A percentile compares a stretch with the other conserved stretches of the same genome.
These are phyloP conservation scores for Tympanopsis confertula DNA, from an alignment of 2,329 filamentous ascomycete genomes.

Conservation along the genomic window DNA sequence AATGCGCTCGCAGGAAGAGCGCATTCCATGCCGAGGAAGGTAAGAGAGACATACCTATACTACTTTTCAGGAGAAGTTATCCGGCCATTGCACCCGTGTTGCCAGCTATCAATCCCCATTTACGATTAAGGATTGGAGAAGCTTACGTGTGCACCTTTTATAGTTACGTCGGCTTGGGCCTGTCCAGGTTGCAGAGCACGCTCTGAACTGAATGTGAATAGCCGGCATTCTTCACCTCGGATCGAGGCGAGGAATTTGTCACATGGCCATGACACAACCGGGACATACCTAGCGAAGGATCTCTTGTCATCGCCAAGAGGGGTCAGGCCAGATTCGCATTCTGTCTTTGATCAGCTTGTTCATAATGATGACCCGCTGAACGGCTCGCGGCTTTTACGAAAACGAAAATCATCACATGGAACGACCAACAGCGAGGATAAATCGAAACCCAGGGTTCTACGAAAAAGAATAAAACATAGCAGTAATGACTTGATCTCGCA, in stretches of 20 bases:
- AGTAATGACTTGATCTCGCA: slow-evolving; percentile 26
- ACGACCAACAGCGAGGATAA: slow-evolving; percentile 47
- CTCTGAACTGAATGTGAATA: no score
- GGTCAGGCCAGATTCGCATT: no score
- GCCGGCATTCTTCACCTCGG: no score
- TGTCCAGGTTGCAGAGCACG: slow-evolving; percentile 40
- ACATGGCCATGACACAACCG: no score
- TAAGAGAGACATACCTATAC: slow-evolving; percentile 26
- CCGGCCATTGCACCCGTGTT: slow-evolving; percentile 2
- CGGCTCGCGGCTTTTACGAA: slow-evolving; percentile 66
- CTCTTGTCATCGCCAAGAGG: no score
- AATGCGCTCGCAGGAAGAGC: slow-evolving; percentile 69
- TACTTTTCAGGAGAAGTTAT: slow-evolving; percentile 4
- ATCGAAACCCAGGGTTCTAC: slow-evolving; percentile 35
- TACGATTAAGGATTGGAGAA: background rate
- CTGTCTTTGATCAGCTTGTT: slow-evolving; percentile 64
- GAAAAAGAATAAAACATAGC: slow-evolving; percentile 39
- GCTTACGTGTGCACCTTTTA: slow-evolving; percentile 7
- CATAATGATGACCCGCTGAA: slow-evolving; percentile 64
- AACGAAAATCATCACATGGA: slow-evolving; percentile 73
- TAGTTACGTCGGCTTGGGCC: slow-evolving; percentile 48
- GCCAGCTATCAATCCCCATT: slow-evolving; percentile 4
- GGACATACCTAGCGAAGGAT: no score
- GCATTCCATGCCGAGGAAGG: slow-evolving; percentile 51
- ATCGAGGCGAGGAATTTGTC: no score